Base-by-base conservation (phyloP, 1,284 basidiomycete genomes). In the Ceraceosorus bombacis region DNA sequence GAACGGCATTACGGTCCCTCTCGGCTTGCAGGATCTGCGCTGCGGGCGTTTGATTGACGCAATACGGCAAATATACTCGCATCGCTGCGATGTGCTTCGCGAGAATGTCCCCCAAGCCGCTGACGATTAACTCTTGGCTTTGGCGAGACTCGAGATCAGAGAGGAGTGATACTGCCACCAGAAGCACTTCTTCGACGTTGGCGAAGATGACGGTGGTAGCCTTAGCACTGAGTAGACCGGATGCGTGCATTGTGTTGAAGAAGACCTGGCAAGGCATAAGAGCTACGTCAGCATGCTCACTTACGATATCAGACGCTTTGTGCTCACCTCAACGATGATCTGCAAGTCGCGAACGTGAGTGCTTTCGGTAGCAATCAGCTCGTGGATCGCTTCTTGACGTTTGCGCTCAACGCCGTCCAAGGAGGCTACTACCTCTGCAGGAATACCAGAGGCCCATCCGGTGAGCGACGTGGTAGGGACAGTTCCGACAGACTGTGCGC, bases 201-300 rank as follows among this genome's bases (percentile, higher is more conserved):
- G 88, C 89, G 73, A 97, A 97, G 40, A 97, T 86, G 52, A 88
- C 88, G 0, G 83, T 85, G 13, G 86, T 82, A 3, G 88, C 88
- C 73, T 89, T 89, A 57, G 82, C 81, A 12, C 88, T 86, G n/a
- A 96, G 80, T 27, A 88, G 73, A 0, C 83, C 79, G 9, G 55
- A 15, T 48, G 50, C 53, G 53, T 93, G 79, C 78, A 95, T 81
- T 62, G 83, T 85, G 1, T 85, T 85, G 79, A 92, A 95, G 79
- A 94, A 97, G 12, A 88, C 81, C 82, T 89, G 88, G 12, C 95
- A 88, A 61, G 92, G 86, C 17, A 93, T 82, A 74, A 95, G 92
- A 50, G 95, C 77, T 77, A 92, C 89, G 27, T 88, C 83, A 53
- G 95, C 90, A 74, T 94, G 95, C 0, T 86, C 84, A 10, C 81